Evolutionary conservation across 2,329 filamentous ascomycete species (phyloP).

Genomic region (Colletotrichum tanaceti): DNA sequence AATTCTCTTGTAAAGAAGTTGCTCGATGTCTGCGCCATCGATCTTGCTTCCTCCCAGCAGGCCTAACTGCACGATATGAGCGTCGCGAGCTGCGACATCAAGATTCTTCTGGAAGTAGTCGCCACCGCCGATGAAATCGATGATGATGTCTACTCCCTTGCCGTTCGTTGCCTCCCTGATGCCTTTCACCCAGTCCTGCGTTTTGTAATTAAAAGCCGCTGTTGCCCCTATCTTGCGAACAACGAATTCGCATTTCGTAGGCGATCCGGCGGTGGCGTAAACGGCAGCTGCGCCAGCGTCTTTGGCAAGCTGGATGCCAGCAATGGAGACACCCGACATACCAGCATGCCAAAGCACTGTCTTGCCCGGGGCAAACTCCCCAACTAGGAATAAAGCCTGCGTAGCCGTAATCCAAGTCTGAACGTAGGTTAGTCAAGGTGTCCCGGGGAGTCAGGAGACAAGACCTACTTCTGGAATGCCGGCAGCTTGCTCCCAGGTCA

Average conservation of each 20-base stretch:
- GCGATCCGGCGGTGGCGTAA: constrained; percentile 82
- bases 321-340: constrained; percentile 85
- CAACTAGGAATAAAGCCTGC: constrained; percentile 89
- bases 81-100: constrained; percentile 78
- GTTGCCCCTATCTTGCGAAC: constrained; percentile 79
- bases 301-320: constrained; percentile 83
- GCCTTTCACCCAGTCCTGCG: constrained; percentile 78
- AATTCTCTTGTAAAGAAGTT: constrained; percentile 80
- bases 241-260: constrained; percentile 84
- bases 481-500: constrained; percentile 81
- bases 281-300: constrained; percentile 76
- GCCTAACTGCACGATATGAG: constrained; percentile 79
- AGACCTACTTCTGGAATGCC: constrained; percentile 77
- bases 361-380: constrained; percentile 76
- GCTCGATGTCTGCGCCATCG: constrained; percentile 76
- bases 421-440: constrained; percentile 54
- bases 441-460: not conserved
- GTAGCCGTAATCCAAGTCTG: constrained; percentile 94
- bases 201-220: constrained; percentile 85
- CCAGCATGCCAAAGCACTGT: constrained; percentile 92
- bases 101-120: constrained; percentile 85
- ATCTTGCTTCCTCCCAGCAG: constrained; percentile 77
- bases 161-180: constrained; percentile 77
- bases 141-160: constrained; percentile 84
- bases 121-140: constrained; percentile 85